These are phyloP conservation scores for Annulohypoxylon bovei DNA, from an alignment of 495 filamentous ascomycete species.

Conservation along the genomic window DNA sequence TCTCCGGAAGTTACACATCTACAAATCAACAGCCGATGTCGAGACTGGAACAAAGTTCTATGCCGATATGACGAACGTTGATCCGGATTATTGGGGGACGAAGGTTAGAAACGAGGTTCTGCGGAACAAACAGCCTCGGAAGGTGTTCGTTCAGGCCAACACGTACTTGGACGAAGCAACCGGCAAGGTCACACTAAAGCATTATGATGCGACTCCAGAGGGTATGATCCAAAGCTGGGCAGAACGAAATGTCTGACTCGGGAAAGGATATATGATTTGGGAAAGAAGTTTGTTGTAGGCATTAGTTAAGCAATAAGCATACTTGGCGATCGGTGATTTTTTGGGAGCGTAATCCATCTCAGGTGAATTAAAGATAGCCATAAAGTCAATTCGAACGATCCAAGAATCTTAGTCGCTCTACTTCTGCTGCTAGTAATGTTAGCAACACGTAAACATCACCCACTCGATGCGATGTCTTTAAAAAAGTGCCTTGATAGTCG, in stretches of 20 bases:
- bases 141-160: conserved; percentile 96
- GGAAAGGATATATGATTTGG: neutral
- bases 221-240: conserved; percentile 93
- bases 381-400: neutral
- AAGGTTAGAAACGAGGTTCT: conserved; percentile 82
- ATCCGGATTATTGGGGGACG: conserved; percentile 79
- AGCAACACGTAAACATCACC: conserved; percentile 8
- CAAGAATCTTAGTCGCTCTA: neutral
- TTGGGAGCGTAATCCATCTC: neutral
- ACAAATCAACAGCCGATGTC: conserved; percentile 89
- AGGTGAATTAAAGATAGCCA: neutral
- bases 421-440: neutral
- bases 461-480: conserved; percentile 2
- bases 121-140: conserved; percentile 87
- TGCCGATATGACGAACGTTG: conserved; percentile 81
- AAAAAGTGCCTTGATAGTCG: conserved; percentile 47
- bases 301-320: conserved; percentile 20
- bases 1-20: conserved; percentile 90
- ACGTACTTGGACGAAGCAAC: conserved; percentile 73
- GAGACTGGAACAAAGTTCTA: conserved; percentile 79
- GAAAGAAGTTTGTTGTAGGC: conserved; percentile 30
- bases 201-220: conserved; percentile 87
- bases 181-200: conserved; percentile 79
- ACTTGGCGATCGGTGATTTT: neutral
- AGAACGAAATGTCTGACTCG: conserved; percentile 58